Evolutionary conservation across 2,329 filamentous ascomycete species (phyloP).

Genomic region (Beauveria medogensis): DNA sequence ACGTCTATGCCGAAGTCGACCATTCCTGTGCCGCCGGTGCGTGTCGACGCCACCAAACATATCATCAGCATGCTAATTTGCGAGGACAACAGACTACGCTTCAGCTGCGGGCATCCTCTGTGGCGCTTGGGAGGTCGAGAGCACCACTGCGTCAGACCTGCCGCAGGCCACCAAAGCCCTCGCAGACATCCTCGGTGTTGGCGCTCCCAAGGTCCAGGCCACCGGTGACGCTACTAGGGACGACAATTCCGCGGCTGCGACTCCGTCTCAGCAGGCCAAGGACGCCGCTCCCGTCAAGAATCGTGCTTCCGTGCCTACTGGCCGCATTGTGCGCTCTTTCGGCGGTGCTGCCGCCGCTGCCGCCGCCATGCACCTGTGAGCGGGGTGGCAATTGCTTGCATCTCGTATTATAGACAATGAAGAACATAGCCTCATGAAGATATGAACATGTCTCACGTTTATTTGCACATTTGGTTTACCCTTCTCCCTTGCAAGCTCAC

Average conservation of each 20-base stretch:
- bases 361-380: neutral
- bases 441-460: neutral
- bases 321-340: slow-evolving; percentile 3
- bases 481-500: neutral
- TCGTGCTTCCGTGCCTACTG: neutral
- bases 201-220: neutral
- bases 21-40: slow-evolving; percentile 6
- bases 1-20: slow-evolving; percentile 3
- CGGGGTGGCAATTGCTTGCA: neutral
- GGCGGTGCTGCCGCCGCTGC: slow-evolving; percentile 4
- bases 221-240: neutral
- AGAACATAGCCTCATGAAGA: neutral
- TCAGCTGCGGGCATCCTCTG: slow-evolving; percentile 3
- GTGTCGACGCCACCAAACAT: neutral
- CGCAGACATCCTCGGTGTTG: slow-evolving; percentile 1
- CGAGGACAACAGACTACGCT: neutral
- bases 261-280: neutral
- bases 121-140: slow-evolving; percentile 6
- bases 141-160: slow-evolving; percentile 5
- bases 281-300: neutral
- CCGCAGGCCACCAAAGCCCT: slow-evolving; percentile 8
- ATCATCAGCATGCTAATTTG: neutral
- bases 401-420: neutral
- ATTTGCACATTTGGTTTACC: neutral
- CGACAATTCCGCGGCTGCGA: neutral